Conservation (phyloP, 1,284 basidiomycete species). For the Waitea zeae region DNA sequence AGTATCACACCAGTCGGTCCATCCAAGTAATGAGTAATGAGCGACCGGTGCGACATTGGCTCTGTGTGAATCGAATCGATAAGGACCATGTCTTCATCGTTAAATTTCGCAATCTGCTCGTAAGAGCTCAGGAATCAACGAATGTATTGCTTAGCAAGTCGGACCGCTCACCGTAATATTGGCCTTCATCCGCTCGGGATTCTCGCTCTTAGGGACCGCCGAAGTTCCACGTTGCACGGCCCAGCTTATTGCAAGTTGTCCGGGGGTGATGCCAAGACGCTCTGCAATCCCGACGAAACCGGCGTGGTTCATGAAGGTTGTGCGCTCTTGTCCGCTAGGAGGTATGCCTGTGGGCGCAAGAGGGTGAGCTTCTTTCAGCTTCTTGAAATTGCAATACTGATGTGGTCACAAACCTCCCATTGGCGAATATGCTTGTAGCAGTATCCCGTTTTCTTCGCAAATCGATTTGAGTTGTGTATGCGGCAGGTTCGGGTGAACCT, state of each 20-base stretch:
- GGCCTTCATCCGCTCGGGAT: slow-evolving; percentile 23
- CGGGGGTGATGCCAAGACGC: slow-evolving; percentile 23
- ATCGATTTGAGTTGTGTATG: slow-evolving; percentile 31
- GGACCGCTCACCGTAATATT: slow-evolving; percentile 23
- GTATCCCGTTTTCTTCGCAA: slow-evolving; percentile 34
- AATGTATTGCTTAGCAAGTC: slow-evolving; percentile 1
- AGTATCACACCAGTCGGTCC: too few species aligned
- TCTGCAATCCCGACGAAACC: too few species aligned
- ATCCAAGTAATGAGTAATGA: too few species aligned
- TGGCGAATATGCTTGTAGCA: slow-evolving; percentile 42
- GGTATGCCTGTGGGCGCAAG: too few species aligned
- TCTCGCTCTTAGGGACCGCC: slow-evolving; percentile 32
- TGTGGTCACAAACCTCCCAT: slow-evolving; percentile 22
- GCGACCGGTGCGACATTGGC: slow-evolving; percentile 27
- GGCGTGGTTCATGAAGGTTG: slow-evolving; percentile 1
- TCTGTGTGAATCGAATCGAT: slow-evolving; percentile 22
- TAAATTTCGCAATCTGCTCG: slow-evolving; percentile 18
- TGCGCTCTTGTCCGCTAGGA: too few species aligned
- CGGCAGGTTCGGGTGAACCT: slow-evolving; percentile 30
- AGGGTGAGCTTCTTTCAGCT: too few species aligned
- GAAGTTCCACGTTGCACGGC: slow-evolving; percentile 22
- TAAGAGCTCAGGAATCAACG: slow-evolving; percentile 4
- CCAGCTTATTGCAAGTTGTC: slow-evolving; percentile 37
- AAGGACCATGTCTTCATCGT: slow-evolving; percentile 19
- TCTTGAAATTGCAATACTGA: too few species aligned